phyloP scores from a whole-genome alignment of 495 filamentous ascomycete species.

The Penicillium psychrofluorescens region DNA sequence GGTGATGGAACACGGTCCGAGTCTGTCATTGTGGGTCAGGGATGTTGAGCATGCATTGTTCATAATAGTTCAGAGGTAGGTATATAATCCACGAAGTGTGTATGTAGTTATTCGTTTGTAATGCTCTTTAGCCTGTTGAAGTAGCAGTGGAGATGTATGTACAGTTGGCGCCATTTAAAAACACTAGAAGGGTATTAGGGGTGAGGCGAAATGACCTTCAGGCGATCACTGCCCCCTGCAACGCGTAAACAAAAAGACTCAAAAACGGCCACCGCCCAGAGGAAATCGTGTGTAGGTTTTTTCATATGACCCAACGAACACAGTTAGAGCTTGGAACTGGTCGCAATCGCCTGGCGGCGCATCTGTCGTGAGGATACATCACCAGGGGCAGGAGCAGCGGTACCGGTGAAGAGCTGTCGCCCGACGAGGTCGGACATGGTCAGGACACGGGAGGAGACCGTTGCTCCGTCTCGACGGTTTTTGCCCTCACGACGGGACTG shows the following conservation, averaged over 20 bases:
- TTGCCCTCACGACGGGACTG: constrained; percentile 78
- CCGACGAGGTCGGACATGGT: constrained; percentile 59
- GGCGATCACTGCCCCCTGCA: too few species aligned
- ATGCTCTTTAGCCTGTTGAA: too few species aligned
- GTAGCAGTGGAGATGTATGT: too few species aligned
- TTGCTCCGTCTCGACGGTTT: constrained; percentile 86
- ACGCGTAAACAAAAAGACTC: not conserved
- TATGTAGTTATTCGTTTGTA: too few species aligned
- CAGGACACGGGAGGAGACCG: constrained; percentile 78
- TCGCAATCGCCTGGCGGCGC: constrained; percentile 31
- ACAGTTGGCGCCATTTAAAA: too few species aligned
- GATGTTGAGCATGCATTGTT: not conserved
- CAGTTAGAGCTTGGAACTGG: constrained; percentile 27
- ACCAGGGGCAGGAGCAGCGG: constrained; percentile 20
- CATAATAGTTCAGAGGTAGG: too few species aligned
- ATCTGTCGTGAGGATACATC: constrained; percentile 30
- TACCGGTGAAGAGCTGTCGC: constrained; percentile 36
- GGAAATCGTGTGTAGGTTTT: not conserved
- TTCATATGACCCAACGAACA: not conserved
- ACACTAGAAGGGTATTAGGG: too few species aligned
- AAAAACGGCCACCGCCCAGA: not conserved
- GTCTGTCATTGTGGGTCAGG: constrained; percentile 5
- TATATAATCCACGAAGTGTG: too few species aligned
- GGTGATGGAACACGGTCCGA: constrained; percentile 7
- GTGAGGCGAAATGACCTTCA: too few species aligned